A percentile compares a stretch with the other conserved stretches of the same genome.
phyloP scores from a whole-genome alignment of 495 filamentous ascomycete genomes.

The Aspergillus diversus region DNA sequence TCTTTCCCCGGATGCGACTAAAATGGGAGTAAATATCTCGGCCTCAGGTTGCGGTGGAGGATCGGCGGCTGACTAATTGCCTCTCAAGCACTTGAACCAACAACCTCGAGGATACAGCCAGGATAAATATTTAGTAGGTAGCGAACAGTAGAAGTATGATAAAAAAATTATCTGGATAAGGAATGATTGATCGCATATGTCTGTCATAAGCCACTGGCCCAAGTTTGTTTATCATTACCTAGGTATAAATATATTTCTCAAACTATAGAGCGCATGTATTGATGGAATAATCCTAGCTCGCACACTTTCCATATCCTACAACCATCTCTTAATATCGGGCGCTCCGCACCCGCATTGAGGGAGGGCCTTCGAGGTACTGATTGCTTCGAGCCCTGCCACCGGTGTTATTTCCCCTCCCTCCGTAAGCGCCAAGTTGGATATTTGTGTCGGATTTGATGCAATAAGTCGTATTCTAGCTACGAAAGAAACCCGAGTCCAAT shows the following conservation, averaged over 20 bases:
- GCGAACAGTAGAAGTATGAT: background rate
- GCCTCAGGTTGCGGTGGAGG: slow-evolving; percentile 4
- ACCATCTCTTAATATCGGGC: slow-evolving; percentile 58
- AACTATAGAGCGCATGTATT: too few species aligned
- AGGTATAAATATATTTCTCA: too few species aligned
- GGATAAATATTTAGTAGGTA: background rate
- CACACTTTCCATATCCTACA: slow-evolving; percentile 42
- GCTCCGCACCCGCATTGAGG: slow-evolving; percentile 58
- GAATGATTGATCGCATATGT: background rate
- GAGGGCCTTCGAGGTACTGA: slow-evolving; percentile 60
- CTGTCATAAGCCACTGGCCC: too few species aligned
- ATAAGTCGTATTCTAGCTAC: too few species aligned
- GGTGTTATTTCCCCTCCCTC: slow-evolving; percentile 46
- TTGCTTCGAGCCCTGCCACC: slow-evolving; percentile 49
- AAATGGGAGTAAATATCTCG: background rate
- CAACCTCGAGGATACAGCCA: background rate
- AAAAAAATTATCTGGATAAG: background rate
- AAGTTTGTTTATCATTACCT: too few species aligned
- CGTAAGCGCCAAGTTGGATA: slow-evolving; percentile 64
- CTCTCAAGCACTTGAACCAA: background rate
- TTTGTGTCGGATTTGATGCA: slow-evolving; percentile 44
- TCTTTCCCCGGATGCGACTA: slow-evolving; percentile 13
- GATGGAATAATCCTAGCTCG: slow-evolving; percentile 41
- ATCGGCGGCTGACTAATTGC: slow-evolving; percentile 20
- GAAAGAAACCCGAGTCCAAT: too few species aligned